A percentile compares a stretch with the other conserved stretches of the same genome.
Evolutionary conservation across 768 basidiomycete genomes (phyloP).

Genomic region (Neoboletus magnificus): DNA sequence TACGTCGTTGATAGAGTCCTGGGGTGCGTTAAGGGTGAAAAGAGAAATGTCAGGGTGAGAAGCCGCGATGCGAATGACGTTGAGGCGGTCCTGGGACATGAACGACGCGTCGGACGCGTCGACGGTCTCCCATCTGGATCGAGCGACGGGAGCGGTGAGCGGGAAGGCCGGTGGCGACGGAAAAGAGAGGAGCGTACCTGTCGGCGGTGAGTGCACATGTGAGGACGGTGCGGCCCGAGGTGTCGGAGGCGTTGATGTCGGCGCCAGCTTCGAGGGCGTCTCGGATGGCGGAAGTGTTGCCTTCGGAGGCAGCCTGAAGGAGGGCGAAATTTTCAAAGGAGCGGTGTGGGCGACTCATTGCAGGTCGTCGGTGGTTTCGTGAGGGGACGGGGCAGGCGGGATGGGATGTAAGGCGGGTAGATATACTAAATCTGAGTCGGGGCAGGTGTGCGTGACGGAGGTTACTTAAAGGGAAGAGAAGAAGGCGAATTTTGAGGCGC

Average conservation of each 20-base stretch:
- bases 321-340: constrained; percentile 42
- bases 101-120: constrained; percentile 72
- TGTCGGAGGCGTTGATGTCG: constrained; percentile 65
- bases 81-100: constrained; percentile 54
- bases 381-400: constrained; percentile 9
- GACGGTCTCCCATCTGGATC: constrained; percentile 59
- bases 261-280: constrained; percentile 57
- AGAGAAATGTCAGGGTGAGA: constrained; percentile 59
- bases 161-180: constrained; percentile 3
- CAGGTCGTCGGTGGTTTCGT: constrained; percentile 33
- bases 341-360: constrained; percentile 37
- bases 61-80: constrained; percentile 54
- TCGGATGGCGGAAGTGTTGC: constrained; percentile 51
- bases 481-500: not conserved
- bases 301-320: constrained; percentile 55
- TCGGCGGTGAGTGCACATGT: constrained; percentile 73
- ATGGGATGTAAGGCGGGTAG: constrained; percentile 13
- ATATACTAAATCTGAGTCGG: constrained; percentile 10
- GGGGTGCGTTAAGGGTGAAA: constrained; percentile 71
- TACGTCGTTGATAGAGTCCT: constrained; percentile 65
- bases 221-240: constrained; percentile 56
- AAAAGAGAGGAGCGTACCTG: constrained; percentile 42
- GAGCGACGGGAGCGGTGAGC: constrained; percentile 1
- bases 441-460: not conserved
- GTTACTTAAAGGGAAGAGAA: constrained; percentile 5